Evolutionary conservation across 257 asterid species (phyloP), one percentile per base, ranked within the genome.

Genomic region (Solanum gandarillasii): DNA sequence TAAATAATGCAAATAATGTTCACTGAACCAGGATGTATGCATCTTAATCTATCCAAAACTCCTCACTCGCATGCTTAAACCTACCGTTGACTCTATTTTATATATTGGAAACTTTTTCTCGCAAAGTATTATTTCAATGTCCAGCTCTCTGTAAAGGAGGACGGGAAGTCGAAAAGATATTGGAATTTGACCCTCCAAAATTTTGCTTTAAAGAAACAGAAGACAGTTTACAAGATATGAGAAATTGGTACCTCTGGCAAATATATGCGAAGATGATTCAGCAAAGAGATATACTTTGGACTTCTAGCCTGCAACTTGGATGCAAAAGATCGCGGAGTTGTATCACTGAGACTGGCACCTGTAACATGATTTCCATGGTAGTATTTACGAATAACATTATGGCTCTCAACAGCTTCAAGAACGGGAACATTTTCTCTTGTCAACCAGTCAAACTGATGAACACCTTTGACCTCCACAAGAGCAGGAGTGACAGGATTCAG

Each of bases 371-470:
- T 95, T 84, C 99, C 98, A 89, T 95, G 99, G 92, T 97, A 97
- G 92, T 97, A 95, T 86, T 92, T 92, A 70, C 98, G 94, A 83
- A 97, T 95, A 43, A 91, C 94, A 86, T 92, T 68, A 88, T 95
- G 98, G 89, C 90, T 95, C 93, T 97, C 99, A 86, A 97, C 96
- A 21, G 98, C 99, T 90, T 95, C 99, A 91, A 95, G 99, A 92
- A 97, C 98, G 18, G 98, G 99, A 88, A 97, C 95, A 89, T 97
- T 97, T 93, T 95, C 99, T 89, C 98, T 93, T 41, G 98, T 95
- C 88, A 95, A 91, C 99, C 99, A 97, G 90, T 97, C 99, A 92
- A 95, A 97, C 88, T 95, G 99, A 93, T 97, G 99, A 88, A 95
- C 90, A 46, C 99, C 97, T 95, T 95, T 97, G 32, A 97, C 98